phyloP scores from a whole-genome alignment of 257 asterid genomes.

The Vinca minor region DNA sequence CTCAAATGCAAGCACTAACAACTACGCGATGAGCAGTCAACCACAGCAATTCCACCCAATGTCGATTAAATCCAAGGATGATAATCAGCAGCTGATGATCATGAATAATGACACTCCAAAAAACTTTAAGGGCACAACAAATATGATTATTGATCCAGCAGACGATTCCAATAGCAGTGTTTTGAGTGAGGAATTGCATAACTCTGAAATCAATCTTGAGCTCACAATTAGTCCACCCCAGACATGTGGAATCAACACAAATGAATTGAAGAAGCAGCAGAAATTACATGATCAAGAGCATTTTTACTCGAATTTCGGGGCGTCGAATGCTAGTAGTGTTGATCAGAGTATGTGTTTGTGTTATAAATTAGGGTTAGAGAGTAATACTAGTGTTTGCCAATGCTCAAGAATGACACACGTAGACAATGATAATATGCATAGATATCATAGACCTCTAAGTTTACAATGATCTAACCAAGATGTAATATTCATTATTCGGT shows the following conservation, averaged over 20 bases:
- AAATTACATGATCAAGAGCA: background rate
- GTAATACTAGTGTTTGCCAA: conserved; percentile 12
- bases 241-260: background rate
- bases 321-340: no score
- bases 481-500: no score
- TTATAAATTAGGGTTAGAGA: conserved; percentile 22
- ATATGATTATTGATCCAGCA: background rate
- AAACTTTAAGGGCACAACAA: no score
- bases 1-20: no score
- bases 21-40: no score
- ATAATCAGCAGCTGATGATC: no score
- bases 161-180: background rate
- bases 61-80: background rate
- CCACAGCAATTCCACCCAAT: no score
- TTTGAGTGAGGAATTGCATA: background rate
- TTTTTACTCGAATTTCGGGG: background rate
- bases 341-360: conserved; percentile 27
- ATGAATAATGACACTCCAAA: no score
- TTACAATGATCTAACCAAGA: no score
- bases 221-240: conserved; percentile 34
- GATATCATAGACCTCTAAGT: conserved; percentile 24
- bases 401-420: conserved; percentile 16
- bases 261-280: background rate
- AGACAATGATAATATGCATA: conserved; percentile 14
- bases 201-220: conserved; percentile 26